Base-by-base conservation (phyloP, 192 early-diverging fungal genomes). In the Chytriomyces confervae region DNA sequence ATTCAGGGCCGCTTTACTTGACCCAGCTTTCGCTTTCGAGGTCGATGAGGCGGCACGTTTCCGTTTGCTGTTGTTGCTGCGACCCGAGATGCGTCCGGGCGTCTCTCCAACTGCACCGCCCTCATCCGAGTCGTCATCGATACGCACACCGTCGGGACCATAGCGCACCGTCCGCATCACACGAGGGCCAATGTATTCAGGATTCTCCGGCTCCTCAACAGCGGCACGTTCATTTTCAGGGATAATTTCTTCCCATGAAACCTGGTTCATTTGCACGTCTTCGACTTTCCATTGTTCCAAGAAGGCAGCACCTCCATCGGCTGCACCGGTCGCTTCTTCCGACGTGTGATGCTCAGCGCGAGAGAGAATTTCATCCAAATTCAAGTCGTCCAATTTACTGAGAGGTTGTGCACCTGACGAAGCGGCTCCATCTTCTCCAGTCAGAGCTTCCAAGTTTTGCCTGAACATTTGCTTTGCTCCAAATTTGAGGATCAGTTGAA, bases 401-500 rank as follows among this genome's bases (percentile, higher is more conserved):
- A 73, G 62, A 3, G 60, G 29, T 11, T 29, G 18, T 8, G 10
- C 18, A 23, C 7, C 29, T 2, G 16, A 18, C 8, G 11, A 44
- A 16, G 10, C 1, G n/a, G 63, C 24, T 0, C 77, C 68, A 23
- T 88, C 91, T 66, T 94, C 90, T 76, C 45, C 85, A 23, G 10
- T 45, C 6, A 53, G 49, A 8, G 62, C 27, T 18, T 47, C 49
- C 43, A 76, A 27, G 46, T 92, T 91, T 62, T 95, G 91, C 44
- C 85, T 85, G 81, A 99, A 99, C 89, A 99, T 92, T 75, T 97
- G 97, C 86, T 95, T 91, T 0, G 97, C 98, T 8, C 98, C 98
- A 84, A 99, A 99, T 82, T 99, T 98, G 66, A 99, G 89, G 67
- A 99, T 96, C 0, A 94, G 91, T 18, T 93, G 89, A 63, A 99